phyloP scores from a whole-genome alignment of 1,139 yeast species.

The Kurtzmaniella natalensis region DNA sequence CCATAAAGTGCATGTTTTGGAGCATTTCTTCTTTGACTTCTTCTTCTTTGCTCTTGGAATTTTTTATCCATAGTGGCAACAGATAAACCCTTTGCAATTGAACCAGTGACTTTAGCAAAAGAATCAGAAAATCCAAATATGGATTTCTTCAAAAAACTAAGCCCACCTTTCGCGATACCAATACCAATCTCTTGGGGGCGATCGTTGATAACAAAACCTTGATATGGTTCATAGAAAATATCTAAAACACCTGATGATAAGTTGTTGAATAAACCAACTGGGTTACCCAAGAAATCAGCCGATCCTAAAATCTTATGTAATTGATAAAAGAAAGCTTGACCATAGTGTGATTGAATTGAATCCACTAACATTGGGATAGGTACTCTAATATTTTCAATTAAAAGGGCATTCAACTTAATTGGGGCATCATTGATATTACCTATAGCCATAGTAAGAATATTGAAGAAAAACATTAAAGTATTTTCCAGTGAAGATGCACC shows the following conservation, averaged over 20 bases:
- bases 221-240: conserved; percentile 95
- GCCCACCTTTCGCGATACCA: conserved; percentile 92
- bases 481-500: conserved; percentile 57
- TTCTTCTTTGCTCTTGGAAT: conserved; percentile 78
- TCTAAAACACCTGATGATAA: conserved; percentile 94
- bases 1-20: conserved; percentile 92
- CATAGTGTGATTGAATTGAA: conserved; percentile 78
- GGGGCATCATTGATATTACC: conserved; percentile 98
- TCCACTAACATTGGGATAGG: conserved; percentile 72
- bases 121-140: conserved; percentile 95
- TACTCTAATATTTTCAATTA: conserved; percentile 84
- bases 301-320: conserved; percentile 91
- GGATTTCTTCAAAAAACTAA: conserved; percentile 89
- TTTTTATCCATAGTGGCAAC: conserved; percentile 84
- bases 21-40: conserved; percentile 68
- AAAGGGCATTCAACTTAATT: conserved; percentile 77
- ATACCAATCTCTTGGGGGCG: conserved; percentile 95
- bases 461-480: conserved; percentile 69
- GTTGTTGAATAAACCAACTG: conserved; percentile 92
- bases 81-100: conserved; percentile 89
- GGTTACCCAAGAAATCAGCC: conserved; percentile 94
- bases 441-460: conserved; percentile 91
- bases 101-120: conserved; percentile 87
- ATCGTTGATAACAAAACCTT: conserved; percentile 90
- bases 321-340: conserved; percentile 89